Evolutionary conservation across 495 filamentous ascomycete genomes (phyloP).

Genomic region (Penicillium waksmanii): DNA sequence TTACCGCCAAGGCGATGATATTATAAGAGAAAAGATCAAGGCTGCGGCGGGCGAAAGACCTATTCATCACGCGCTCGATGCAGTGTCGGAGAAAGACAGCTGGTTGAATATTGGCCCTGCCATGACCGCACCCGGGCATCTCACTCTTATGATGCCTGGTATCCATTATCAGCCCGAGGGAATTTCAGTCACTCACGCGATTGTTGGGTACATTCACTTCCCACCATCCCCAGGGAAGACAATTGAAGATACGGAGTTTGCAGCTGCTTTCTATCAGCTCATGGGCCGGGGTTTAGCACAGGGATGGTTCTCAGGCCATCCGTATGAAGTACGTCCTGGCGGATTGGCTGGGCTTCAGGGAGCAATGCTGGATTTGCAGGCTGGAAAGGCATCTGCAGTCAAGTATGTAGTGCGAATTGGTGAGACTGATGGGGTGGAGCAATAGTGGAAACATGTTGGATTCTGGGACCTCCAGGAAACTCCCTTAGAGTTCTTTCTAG

Average conservation of each 20-base stretch:
- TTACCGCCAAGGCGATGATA: conserved; percentile 58
- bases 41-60: conserved; percentile 18
- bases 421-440: conserved; percentile 49
- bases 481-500: too few species aligned
- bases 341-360: conserved; percentile 60
- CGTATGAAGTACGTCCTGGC: conserved; percentile 57
- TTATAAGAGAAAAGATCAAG: conserved; percentile 25
- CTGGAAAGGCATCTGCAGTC: conserved; percentile 64
- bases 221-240: conserved; percentile 12
- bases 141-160: conserved; percentile 52
- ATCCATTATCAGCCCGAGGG: conserved; percentile 32
- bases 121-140: conserved; percentile 40
- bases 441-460: background rate
- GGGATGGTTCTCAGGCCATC: conserved; percentile 63
- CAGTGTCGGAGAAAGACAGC: conserved; percentile 58
- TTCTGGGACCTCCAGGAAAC: background rate
- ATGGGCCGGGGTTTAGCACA: conserved; percentile 52
- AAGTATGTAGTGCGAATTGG: conserved; percentile 72
- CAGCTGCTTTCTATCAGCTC: conserved; percentile 55
- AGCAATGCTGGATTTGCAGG: conserved; percentile 59
- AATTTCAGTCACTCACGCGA: background rate
- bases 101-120: conserved; percentile 26
- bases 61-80: conserved; percentile 60
- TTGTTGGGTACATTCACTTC: conserved; percentile 1
- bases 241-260: conserved; percentile 52